phyloP scores from a whole-genome alignment of 495 filamentous ascomycete species.

The Penicillium steckii region DNA sequence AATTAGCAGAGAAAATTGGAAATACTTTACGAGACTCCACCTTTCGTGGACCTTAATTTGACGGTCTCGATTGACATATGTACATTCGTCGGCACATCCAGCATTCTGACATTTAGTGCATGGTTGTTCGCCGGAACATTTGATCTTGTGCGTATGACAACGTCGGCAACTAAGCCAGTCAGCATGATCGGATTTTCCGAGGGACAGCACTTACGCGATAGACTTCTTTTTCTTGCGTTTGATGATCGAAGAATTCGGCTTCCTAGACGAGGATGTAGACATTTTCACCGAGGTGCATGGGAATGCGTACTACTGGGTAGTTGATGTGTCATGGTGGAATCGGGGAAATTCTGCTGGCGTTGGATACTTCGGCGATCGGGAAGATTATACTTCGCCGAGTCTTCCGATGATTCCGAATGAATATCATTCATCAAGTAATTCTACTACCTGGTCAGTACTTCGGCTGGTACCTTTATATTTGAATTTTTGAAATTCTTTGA shows the following conservation, averaged over 20 bases:
- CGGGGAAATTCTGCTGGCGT: background rate
- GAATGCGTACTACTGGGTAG: background rate
- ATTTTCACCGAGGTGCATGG: background rate
- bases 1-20: background rate
- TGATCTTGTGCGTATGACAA: slow-evolving; percentile 39
- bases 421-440: no score
- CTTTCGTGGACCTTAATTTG: slow-evolving; percentile 34
- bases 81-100: slow-evolving; percentile 25
- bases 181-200: background rate
- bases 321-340: background rate
- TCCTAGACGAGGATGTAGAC: background rate
- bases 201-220: slow-evolving; percentile 22
- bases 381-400: slow-evolving; percentile 5
- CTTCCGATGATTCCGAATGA: background rate
- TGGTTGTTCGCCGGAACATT: slow-evolving; percentile 36
- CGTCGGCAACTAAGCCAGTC: slow-evolving; percentile 28
- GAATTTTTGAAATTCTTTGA: no score
- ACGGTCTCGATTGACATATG: slow-evolving; percentile 35
- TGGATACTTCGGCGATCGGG: slow-evolving; percentile 4
- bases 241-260: slow-evolving; percentile 1
- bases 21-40: slow-evolving; percentile 10
- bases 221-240: slow-evolving; percentile 29
- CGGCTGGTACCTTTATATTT: no score
- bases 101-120: slow-evolving; percentile 30
- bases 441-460: no score